Evolutionary conservation across 352 stramenopile genomes (phyloP).

Genomic region (Phytophthora pistaciae): DNA sequence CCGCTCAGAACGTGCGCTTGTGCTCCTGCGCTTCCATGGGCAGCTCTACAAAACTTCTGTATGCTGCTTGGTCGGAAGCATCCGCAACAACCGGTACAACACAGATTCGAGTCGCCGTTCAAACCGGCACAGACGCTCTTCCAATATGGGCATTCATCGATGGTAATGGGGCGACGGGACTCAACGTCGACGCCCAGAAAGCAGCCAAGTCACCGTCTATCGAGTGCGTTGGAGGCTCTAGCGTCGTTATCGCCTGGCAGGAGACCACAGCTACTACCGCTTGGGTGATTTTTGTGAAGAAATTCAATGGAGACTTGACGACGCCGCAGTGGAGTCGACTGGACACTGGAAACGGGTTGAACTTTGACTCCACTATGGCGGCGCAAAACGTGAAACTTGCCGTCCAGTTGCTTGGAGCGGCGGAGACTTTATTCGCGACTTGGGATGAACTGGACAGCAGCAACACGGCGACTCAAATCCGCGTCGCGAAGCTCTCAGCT

Average conservation of each 20-base stretch:
- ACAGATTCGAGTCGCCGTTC: constrained; percentile 64
- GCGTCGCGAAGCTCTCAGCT: constrained; percentile 42
- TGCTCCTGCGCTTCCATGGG: constrained; percentile 43
- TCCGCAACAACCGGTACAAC: constrained; percentile 30
- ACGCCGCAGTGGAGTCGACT: constrained; percentile 48
- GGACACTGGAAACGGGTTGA: constrained; percentile 46
- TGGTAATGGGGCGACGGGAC: constrained; percentile 46
- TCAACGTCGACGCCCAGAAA: constrained; percentile 51
- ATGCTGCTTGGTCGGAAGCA: constrained; percentile 64
- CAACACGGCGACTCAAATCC: constrained; percentile 46
- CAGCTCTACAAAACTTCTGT: constrained; percentile 35
- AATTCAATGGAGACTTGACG: constrained; percentile 51
- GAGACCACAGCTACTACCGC: constrained; percentile 32
- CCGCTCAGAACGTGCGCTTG: constrained; percentile 48
- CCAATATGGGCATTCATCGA: constrained; percentile 66
- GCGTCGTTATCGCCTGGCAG: constrained; percentile 64
- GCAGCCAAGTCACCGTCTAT: constrained; percentile 43
- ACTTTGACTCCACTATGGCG: constrained; percentile 49
- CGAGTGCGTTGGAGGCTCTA: constrained; percentile 42
- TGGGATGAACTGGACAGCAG: constrained; percentile 60
- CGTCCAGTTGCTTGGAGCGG: constrained; percentile 18
- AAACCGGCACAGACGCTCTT: constrained; percentile 45
- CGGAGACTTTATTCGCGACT: constrained; percentile 47
- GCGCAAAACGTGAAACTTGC: constrained; percentile 57
- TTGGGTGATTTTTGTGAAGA: constrained; percentile 43